Evolutionary conservation across 495 filamentous ascomycete species (phyloP), one percentile per base, ranked within the genome.

Genomic region (Aspergillus bertholletiae): DNA sequence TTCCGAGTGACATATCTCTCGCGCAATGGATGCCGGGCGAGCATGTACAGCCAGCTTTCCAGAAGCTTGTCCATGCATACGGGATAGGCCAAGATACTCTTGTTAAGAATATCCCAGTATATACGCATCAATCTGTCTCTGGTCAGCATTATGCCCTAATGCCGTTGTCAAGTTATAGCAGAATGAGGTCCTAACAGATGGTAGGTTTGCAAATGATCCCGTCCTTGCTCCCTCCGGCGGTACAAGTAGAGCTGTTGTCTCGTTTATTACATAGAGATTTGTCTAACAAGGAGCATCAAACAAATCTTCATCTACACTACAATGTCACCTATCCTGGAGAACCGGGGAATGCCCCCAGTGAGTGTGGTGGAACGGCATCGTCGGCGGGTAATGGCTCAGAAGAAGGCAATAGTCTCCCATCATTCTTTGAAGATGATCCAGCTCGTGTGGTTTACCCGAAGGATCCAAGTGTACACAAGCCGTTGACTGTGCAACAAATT

Each of bases 271-370:
- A 95, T 67, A 82, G 87, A 34, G 88, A 96, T 68, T 81, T 97
- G 13, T 86, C 86, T 50, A 79, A 88, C 59, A 82, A 84, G 7
- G 54, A 66, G 12, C 88, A 97, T 66, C 79, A 86, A 60, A 96
- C 93, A 53, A 97, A 97, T 72, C 68, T 96, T 13, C 89, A 96
- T 68, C 72, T 88, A 2, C 90, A 96, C 71, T 88, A 91, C 68
- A 64, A 87, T 40, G 72, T 97, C 9, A 82, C 84, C 2, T 96
- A 96, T 62, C 82, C 84, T 2, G 49, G 59, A 24, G 24, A 64
- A 15, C 17, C 6, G 12, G 46, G 18, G 3, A 49, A n/a, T n/a
- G 11, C 7, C 1, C 13, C 34, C 34, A 37, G 13, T n/a, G 1
- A 11, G 13, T 37, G 34, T n/a, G 34, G 17, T 11, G 13, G 2